These are phyloP conservation scores for Xylariales sp. DNA, from an alignment of 2,329 filamentous ascomycete species.

Conservation along the genomic window DNA sequence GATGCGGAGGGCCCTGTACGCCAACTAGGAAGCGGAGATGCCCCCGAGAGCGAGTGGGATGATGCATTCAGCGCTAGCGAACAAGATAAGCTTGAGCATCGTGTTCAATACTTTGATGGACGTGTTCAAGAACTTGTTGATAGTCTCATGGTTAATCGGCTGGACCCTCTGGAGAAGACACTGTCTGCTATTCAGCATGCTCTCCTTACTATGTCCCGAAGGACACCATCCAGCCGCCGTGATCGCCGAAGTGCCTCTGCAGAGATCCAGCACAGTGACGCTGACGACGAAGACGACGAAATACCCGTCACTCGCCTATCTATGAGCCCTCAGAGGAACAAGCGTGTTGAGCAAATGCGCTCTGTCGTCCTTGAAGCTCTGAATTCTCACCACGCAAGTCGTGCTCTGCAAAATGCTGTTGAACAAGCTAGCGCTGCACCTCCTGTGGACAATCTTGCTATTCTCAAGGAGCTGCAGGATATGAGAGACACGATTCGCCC, in stretches of 20 bases:
- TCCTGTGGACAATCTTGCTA: slow-evolving; percentile 37
- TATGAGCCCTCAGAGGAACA: slow-evolving; percentile 73
- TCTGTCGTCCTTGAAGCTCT: slow-evolving; percentile 70
- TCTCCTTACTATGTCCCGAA: slow-evolving; percentile 53
- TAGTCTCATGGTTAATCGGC: slow-evolving; percentile 66
- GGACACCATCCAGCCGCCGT: slow-evolving; percentile 51
- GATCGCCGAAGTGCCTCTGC: slow-evolving; percentile 63
- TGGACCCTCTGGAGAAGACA: slow-evolving; percentile 78
- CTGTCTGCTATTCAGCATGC: slow-evolving; percentile 71
- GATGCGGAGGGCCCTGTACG: slow-evolving; percentile 49
- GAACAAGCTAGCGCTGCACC: slow-evolving; percentile 18
- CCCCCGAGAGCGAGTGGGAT: slow-evolving; percentile 82
- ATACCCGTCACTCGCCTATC: slow-evolving; percentile 57
- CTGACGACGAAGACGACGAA: slow-evolving; percentile 89
- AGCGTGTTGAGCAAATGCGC: slow-evolving; percentile 78
- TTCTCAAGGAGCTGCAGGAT: slow-evolving; percentile 27
- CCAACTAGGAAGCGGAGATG: slow-evolving; percentile 58
- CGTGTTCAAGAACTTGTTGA: slow-evolving; percentile 86
- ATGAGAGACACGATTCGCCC: too few relatives aligned
- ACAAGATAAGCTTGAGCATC: slow-evolving; percentile 75
- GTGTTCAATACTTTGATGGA: slow-evolving; percentile 84
- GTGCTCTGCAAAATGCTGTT: slow-evolving; percentile 24
- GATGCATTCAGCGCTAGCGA: slow-evolving; percentile 77
- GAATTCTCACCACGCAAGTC: slow-evolving; percentile 45
- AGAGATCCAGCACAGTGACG: slow-evolving; percentile 78